A percentile compares a stretch with the other conserved stretches of the same genome.
These are phyloP conservation scores for Arxiozyma slooffiae DNA, from an alignment of 1,139 yeast genomes.

Conservation along the genomic window DNA sequence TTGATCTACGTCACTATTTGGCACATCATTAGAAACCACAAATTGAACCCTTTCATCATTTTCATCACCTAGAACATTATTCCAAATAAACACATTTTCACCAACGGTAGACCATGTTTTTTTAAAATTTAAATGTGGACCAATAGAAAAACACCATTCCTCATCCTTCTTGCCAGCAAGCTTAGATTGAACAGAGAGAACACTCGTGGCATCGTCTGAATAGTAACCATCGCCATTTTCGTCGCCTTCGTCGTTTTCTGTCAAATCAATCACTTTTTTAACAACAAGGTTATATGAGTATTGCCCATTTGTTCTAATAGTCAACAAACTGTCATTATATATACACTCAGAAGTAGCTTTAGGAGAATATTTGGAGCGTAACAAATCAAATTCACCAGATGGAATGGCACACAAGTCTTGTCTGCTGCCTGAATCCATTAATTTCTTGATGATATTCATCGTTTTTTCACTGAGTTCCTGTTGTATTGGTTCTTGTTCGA, in stretches of 20 bases:
- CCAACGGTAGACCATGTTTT: constrained; percentile 36
- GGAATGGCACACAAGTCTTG: constrained; percentile 69
- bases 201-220: constrained; percentile 39
- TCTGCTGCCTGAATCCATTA: constrained; percentile 51
- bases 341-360: constrained; percentile 82
- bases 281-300: constrained; percentile 64
- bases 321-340: constrained; percentile 67
- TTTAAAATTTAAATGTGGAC: constrained; percentile 37
- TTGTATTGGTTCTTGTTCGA: background rate
- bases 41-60: constrained; percentile 81
- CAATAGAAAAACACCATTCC: constrained; percentile 24
- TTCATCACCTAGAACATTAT: constrained; percentile 65
- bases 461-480: too few species aligned
- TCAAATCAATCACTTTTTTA: constrained; percentile 53
- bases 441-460: constrained; percentile 73
- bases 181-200: constrained; percentile 51
- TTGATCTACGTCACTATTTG: constrained; percentile 46
- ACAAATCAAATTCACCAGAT: constrained; percentile 66
- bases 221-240: constrained; percentile 40
- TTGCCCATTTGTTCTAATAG: constrained; percentile 55
- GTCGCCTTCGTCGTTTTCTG: constrained; percentile 45
- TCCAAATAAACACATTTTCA: constrained; percentile 60
- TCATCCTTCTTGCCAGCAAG: constrained; percentile 28
- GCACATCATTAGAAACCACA: constrained; percentile 55
- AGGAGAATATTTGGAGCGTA: constrained; percentile 73